Percentiles rank a stretch among this genome's conserved stretches.
Conservation (phyloP, 352 stramenopile genomes). For the Phytophthora megakarya region DNA sequence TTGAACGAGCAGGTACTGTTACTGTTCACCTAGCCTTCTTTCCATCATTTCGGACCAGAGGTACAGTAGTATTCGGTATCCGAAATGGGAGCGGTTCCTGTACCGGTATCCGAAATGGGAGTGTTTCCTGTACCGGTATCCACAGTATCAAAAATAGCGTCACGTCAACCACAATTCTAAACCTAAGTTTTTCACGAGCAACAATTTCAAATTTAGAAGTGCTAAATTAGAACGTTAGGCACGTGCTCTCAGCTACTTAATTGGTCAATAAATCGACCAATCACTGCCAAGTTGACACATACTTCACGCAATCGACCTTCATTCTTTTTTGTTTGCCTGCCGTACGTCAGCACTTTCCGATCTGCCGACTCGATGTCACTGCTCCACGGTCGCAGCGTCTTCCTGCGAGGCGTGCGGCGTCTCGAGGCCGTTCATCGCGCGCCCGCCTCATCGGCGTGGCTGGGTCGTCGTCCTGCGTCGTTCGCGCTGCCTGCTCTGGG, state of each 20-base stretch:
- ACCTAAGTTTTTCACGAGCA: too few species aligned
- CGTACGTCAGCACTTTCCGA: constrained; percentile 14
- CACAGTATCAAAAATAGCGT: too few species aligned
- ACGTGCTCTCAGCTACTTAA: background rate
- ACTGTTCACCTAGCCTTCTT: too few species aligned
- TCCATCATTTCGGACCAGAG: too few species aligned
- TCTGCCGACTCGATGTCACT: constrained; percentile 39
- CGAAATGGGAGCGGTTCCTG: too few species aligned
- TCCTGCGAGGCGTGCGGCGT: constrained; percentile 43
- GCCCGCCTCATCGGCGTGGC: background rate
- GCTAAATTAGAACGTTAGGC: too few species aligned
- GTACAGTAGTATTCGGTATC: too few species aligned
- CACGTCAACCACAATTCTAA: too few species aligned
- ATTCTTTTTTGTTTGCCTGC: background rate
- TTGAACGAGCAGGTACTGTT: too few species aligned
- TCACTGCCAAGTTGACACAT: constrained; percentile 6
- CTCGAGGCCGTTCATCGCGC: constrained; percentile 27
- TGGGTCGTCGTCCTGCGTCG: constrained; percentile 3
- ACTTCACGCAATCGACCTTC: constrained; percentile 13
- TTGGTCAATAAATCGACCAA: constrained; percentile 3
- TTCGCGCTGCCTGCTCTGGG: constrained; percentile 19
- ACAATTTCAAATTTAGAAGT: too few species aligned
- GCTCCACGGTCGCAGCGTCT: constrained; percentile 46
- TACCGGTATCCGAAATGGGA: too few species aligned
- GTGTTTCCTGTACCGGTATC: too few species aligned